A percentile compares a stretch with the other conserved stretches of the same genome.
Evolutionary conservation across 129 eudicot genomes (phyloP).

Genomic region (Arctium minus): DNA sequence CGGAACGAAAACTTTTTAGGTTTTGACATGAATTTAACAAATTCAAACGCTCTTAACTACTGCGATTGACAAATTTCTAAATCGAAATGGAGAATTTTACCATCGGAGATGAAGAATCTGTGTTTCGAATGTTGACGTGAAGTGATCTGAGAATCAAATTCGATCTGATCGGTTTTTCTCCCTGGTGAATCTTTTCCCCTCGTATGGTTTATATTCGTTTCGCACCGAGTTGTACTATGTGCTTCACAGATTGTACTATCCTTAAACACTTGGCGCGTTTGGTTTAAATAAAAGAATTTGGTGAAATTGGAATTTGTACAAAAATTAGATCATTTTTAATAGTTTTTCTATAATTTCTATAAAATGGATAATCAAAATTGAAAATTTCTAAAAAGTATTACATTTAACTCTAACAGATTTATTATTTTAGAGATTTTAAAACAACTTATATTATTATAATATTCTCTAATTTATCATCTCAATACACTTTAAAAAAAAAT

Average conservation of each 20-base stretch:
- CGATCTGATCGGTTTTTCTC: constrained; percentile 10
- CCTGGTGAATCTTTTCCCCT: not conserved
- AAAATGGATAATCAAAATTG: no score
- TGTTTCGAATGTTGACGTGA: constrained; percentile 24
- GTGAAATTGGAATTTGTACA: no score
- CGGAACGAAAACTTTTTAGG: constrained; percentile 28
- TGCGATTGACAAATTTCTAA: not conserved
- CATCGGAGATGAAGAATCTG: constrained; percentile 10
- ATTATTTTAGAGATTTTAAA: no score
- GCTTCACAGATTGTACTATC: not conserved
- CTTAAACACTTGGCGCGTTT: no score
- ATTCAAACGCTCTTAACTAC: not conserved
- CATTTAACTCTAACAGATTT: no score
- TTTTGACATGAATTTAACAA: constrained; percentile 36
- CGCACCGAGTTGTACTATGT: not conserved
- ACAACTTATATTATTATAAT: no score
- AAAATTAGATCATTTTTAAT: no score
- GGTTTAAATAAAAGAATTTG: no score
- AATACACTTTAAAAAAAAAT: no score
- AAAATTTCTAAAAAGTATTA: no score
- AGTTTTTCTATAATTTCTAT: no score
- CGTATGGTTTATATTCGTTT: constrained; percentile 14
- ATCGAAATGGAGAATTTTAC: constrained; percentile 9
- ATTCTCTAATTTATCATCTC: no score
- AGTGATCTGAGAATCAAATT: constrained; percentile 28